Evolutionary conservation across 2,329 filamentous ascomycete genomes (phyloP).

Genomic region (Ceratocystis eucalypticola): DNA sequence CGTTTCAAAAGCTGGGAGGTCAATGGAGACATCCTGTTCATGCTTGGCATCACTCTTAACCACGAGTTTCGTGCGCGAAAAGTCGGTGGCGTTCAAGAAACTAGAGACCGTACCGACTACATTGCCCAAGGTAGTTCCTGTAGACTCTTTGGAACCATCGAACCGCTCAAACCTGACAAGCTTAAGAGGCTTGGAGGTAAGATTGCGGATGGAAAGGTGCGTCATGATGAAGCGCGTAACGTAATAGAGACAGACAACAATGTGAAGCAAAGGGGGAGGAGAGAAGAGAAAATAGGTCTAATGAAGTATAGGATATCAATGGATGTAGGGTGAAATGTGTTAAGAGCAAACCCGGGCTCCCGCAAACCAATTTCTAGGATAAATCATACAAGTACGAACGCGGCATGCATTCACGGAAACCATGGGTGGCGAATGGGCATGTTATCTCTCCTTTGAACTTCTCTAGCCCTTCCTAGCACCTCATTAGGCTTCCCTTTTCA

Average conservation of each 20-base stretch:
- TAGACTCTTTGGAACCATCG: constrained; percentile 35
- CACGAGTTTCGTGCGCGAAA: constrained; percentile 24
- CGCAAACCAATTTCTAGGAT: no score
- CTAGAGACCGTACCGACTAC: constrained; percentile 32
- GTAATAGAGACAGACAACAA: not conserved
- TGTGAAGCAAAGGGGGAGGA: not conserved
- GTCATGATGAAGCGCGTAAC: constrained; percentile 29
- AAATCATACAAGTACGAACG: not conserved
- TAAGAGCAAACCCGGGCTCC: not conserved
- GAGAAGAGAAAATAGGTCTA: not conserved
- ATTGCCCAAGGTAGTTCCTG: constrained; percentile 33
- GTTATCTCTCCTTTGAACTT: not conserved
- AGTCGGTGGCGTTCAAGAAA: constrained; percentile 33
- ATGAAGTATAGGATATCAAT: not conserved
- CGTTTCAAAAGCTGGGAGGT: constrained; percentile 54
- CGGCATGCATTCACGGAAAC: not conserved
- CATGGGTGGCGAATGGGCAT: not conserved
- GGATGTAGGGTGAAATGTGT: not conserved
- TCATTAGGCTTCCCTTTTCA: not conserved
- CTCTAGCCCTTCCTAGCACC: not conserved
- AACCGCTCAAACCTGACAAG: constrained; percentile 65
- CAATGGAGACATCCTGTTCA: constrained; percentile 48
- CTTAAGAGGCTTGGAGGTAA: constrained; percentile 59
- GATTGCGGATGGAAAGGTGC: constrained; percentile 63
- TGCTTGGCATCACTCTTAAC: constrained; percentile 47